Base-by-base conservation (phyloP, 2,329 filamentous ascomycete genomes). In the Lecanicillium sp. region DNA sequence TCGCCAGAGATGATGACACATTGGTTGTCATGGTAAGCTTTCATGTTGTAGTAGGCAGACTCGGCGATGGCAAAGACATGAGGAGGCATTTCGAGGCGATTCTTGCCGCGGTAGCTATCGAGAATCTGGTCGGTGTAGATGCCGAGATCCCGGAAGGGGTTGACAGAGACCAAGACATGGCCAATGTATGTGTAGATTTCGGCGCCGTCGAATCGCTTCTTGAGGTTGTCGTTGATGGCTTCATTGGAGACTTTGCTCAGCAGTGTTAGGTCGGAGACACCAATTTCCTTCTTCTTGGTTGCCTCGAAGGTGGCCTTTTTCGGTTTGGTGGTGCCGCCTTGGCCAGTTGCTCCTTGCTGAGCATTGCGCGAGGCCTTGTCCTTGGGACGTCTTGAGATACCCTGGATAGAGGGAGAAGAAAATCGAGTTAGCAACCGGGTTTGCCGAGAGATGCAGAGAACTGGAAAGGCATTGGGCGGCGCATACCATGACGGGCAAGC, bases 141-240 rank as follows among this genome's bases (percentile, higher is more conserved):
- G 41, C 92, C 92, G 68, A 95, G 73, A 58, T 98, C 92, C 58
- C 87, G 81, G 64, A 98, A 98, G 27, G 92, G 92, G 64, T 98
- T 98, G 62, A 98, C 92, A 29, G 92, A 96, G 51, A 98, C 92
- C 74, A 98, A 65, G 64, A 98, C 92, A 83, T 96, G 90, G 68
- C 92, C 92, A 60, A 98, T 98, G 64, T 98, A 98, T 57, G 92
- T 98, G 70, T 98, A 98, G 61, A 98, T 98, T 67, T 98, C 90
- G 62, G 75, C 83, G 72, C 90, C 89, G 59, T 96, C 87, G 64
- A 98, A 98, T 45, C 92, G 81, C 70, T 96, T 94, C 73, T 95
- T 95, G 62, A 98, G 62, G 62, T 98, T 98, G 42, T 96, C 92
- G 68, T 98, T 98, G 71, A 98, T 98, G 45, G 90, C 89, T 63